Conservation (phyloP, 2,329 filamentous ascomycete genomes). For the Aulographum hederae region DNA sequence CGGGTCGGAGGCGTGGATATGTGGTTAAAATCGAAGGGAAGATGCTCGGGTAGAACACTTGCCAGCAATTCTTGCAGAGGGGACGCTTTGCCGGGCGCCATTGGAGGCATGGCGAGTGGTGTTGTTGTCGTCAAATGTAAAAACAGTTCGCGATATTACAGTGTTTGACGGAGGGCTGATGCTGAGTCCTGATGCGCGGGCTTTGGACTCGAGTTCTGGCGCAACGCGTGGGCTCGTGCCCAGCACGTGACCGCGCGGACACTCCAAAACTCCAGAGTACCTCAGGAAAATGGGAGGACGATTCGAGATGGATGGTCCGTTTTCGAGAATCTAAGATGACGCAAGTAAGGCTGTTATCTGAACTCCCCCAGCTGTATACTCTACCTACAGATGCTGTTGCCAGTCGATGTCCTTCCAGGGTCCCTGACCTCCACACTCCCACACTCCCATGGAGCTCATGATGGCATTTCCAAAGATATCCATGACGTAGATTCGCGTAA, state of each 20-base stretch:
- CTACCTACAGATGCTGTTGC: neutral
- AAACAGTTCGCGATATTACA: too few relatives aligned
- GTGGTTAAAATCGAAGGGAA: slow-evolving; percentile 59
- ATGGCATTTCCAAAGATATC: neutral
- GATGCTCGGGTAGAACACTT: slow-evolving; percentile 31
- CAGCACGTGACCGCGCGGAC: neutral
- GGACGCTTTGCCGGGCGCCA: too few relatives aligned
- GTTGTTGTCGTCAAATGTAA: too few relatives aligned
- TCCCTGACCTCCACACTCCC: neutral
- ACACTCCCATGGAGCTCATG: neutral
- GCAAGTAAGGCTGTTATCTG: neutral
- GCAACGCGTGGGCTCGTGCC: neutral
- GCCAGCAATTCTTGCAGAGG: slow-evolving; percentile 22
- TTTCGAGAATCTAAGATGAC: neutral
- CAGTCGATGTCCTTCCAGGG: neutral
- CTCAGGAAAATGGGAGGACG: too few relatives aligned
- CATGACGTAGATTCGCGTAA: neutral
- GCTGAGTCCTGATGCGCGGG: too few relatives aligned
- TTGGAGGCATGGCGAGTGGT: too few relatives aligned
- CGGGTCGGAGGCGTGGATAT: slow-evolving; percentile 67
- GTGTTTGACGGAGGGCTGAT: too few relatives aligned
- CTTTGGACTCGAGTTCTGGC: too few relatives aligned
- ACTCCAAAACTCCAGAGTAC: too few relatives aligned
- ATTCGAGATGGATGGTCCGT: too few relatives aligned
- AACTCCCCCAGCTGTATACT: neutral